Base-by-base conservation (phyloP, 2,329 filamentous ascomycete species). In the Fusarium metavorans region DNA sequence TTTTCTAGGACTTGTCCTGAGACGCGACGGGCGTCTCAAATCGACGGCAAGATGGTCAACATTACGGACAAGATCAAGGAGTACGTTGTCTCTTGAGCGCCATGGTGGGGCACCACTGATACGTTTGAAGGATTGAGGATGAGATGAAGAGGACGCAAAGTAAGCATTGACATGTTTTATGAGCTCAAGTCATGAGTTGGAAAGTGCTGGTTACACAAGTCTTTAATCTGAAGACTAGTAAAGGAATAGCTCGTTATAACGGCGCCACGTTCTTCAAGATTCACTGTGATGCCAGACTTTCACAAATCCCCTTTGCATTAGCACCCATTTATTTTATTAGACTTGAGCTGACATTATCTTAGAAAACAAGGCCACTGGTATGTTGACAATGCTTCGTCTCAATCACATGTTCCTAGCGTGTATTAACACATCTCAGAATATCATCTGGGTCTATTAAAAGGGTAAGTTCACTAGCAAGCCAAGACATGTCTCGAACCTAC, bases 31-130 rank as follows among this genome's bases (percentile, higher is more conserved):
- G 67, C 75, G 76, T 73, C 63, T 78, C 64, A 43, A 80, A 80
- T 71, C 72, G 67, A 71, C 74, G 74, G 66, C 84, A 89, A 86
- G 80, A 99, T 99, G 97, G 97, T 98, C 85, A 98, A 98, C 88
- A 99, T 99, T 77, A 98, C 97, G 76, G 97, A 99, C 66, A 98
- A 98, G 90, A 99, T 99, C 88, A 99, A 99, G 89, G 97, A 98
- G 96, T 98, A 85, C 81, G 92, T 83, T 23, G 34, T 23, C 20
- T 37, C 52, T 37, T 41, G 23, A 32, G 27, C 20, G 23, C 18
- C 6, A 59, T 67, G 58, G 70, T 50, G 66, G 63, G 63, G 70
- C 61, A 59, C 64, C 41, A 73, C 79, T 81, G 73, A 81, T 39
- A 74, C 56, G 10, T 66, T 34, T n/a, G 63, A 78, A 98, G 96